Conservation (phyloP, 371 early-diverging fungal species). For the Mucor irregularis region DNA sequence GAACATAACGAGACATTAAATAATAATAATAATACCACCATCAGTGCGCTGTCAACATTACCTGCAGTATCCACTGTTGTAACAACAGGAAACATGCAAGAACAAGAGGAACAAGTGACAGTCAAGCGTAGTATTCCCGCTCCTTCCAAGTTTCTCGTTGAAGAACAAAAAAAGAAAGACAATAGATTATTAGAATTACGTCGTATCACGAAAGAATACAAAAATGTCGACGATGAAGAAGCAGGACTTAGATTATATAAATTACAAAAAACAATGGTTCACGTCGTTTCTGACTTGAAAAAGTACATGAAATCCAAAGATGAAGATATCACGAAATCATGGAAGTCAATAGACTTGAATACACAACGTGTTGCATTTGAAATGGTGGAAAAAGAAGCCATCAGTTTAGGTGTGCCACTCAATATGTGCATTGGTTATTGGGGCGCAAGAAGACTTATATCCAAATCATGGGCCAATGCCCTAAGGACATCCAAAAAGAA, state of each 20-base stretch:
- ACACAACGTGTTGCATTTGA: slow-evolving; percentile 23
- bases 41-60: neutral
- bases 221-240: slow-evolving; percentile 18
- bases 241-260: slow-evolving; percentile 15
- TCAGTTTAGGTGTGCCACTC: slow-evolving; percentile 16
- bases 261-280: slow-evolving; percentile 23
- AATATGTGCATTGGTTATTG: slow-evolving; percentile 23
- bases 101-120: neutral
- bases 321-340: slow-evolving; percentile 14
- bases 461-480: slow-evolving; percentile 24
- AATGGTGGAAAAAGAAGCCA: slow-evolving; percentile 20
- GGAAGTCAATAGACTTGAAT: slow-evolving; percentile 17
- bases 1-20: slow-evolving; percentile 4
- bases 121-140: slow-evolving; percentile 17
- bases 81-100: neutral
- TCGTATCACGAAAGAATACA: slow-evolving; percentile 11
- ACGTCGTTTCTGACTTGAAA: slow-evolving; percentile 19
- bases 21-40: neutral
- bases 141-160: slow-evolving; percentile 13
- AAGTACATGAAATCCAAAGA: slow-evolving; percentile 8
- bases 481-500: slow-evolving; percentile 20
- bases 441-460: slow-evolving; percentile 21
- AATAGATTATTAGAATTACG: slow-evolving; percentile 13
- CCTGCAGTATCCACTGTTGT: neutral
- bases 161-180: slow-evolving; percentile 23